Evolutionary conservation across 257 asterid species (phyloP).

Genomic region (Oldenlandia corymbosa): DNA sequence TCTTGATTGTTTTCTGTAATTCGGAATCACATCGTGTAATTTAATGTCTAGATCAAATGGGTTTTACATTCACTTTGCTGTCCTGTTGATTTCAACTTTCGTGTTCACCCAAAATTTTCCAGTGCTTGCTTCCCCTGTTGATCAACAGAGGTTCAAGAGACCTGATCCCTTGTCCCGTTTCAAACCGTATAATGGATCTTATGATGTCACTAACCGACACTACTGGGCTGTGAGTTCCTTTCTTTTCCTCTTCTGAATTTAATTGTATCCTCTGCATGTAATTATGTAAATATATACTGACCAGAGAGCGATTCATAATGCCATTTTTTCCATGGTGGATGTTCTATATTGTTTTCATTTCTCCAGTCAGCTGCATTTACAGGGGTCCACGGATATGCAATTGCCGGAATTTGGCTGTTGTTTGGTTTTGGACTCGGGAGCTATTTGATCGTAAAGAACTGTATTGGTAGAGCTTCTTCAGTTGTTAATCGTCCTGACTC

Average conservation of each 20-base stretch:
- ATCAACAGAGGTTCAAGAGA: conserved; percentile 22
- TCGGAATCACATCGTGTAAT: neutral
- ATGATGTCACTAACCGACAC: conserved; percentile 43
- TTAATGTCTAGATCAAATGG: conserved; percentile 36
- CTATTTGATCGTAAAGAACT: conserved; percentile 28
- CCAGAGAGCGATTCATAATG: neutral
- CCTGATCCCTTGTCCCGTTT: conserved; percentile 39
- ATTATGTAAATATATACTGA: too few relatives aligned
- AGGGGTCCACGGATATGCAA: conserved; percentile 49
- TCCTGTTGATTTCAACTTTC: conserved; percentile 28
- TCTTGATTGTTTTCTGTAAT: neutral
- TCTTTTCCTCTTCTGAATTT: neutral
- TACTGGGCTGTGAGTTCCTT: conserved; percentile 58
- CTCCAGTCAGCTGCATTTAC: conserved; percentile 52
- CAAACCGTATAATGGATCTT: conserved; percentile 34
- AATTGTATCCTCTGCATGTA: neutral
- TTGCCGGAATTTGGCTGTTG: conserved; percentile 49
- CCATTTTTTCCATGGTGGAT: neutral
- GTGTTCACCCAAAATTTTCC: conserved; percentile 20
- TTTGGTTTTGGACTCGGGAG: conserved; percentile 40
- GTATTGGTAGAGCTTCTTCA: conserved; percentile 19
- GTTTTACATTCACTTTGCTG: conserved; percentile 14
- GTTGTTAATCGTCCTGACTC: conserved; percentile 24
- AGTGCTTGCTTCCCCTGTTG: conserved; percentile 29
- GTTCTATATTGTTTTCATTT: neutral